phyloP scores from a whole-genome alignment of 768 basidiomycete species.

The Crucibulum laeve region DNA sequence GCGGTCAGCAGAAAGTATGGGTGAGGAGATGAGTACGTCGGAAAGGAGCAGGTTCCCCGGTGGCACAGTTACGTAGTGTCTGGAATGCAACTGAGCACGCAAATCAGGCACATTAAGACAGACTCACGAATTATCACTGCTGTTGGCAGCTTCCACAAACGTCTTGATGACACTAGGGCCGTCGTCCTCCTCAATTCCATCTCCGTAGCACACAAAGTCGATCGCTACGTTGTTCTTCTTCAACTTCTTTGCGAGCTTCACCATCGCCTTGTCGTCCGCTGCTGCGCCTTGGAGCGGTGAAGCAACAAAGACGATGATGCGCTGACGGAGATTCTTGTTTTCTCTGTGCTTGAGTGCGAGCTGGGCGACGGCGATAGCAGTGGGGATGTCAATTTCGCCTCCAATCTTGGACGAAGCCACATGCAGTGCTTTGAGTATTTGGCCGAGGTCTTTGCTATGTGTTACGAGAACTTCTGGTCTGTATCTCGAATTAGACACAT shows the following conservation, averaged over 20 bases:
- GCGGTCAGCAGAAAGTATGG: conserved; percentile 79
- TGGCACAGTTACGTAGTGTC: conserved; percentile 78
- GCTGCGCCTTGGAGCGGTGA: conserved; percentile 75
- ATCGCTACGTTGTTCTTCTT: conserved; percentile 99
- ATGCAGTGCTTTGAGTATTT: conserved; percentile 81
- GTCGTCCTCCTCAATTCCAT: conserved; percentile 76
- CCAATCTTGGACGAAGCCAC: conserved; percentile 65
- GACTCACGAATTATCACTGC: conserved; percentile 83
- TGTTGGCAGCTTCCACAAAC: conserved; percentile 80
- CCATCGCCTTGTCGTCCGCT: conserved; percentile 74
- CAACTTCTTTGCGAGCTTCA: conserved; percentile 91
- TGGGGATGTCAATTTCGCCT: conserved; percentile 81
- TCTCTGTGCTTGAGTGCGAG: conserved; percentile 96
- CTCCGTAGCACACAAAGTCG: conserved; percentile 88
- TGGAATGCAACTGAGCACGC: conserved; percentile 19
- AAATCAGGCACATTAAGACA: not conserved
- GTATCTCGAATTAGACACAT: conserved; percentile 5
- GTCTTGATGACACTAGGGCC: conserved; percentile 64
- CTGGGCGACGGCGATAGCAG: conserved; percentile 90
- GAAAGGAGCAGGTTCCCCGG: conserved; percentile 80
- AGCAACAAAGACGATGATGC: conserved; percentile 91
- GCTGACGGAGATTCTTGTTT: conserved; percentile 97
- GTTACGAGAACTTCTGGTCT: conserved; percentile 97
- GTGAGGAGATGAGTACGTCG: conserved; percentile 74
- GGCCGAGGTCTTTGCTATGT: conserved; percentile 92